Base-by-base conservation (phyloP, 768 basidiomycete genomes). In the Tricholoma furcatifolium region DNA sequence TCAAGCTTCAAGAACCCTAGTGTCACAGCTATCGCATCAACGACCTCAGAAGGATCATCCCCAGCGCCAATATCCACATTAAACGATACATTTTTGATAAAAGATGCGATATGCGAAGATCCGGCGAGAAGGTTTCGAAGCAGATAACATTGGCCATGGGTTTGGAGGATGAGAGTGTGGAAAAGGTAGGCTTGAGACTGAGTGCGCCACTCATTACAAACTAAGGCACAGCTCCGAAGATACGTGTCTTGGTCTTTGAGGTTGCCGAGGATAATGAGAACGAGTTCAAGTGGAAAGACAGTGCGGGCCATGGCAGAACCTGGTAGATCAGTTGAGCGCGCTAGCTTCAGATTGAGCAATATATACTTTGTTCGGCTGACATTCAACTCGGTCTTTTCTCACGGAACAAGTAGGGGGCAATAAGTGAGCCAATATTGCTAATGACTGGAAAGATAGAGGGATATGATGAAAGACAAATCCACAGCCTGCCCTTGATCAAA, bases 101-200 rank as follows among this genome's bases (percentile, higher is more conserved):
- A 45, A 21, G 45, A 32, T 8, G 34, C 32, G 24, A 56, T 51
- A 15, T 39, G 42, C 6, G 50, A 20, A 2, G 50, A 52, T 23
- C 17, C 15, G 7, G 17, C 20, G 20, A 56, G 41, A 41, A 51
- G 46, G 1, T 21, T 30, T 9, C 2, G 38, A 44, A 56, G 42
- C n/a, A 36, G 38, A 18, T 45, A 32, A 31, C 51, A 56, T 56
- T 52, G 50, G n/a, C 24, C 18, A 4, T n/a, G 15, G 11, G 40
- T 44, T n/a, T n/a, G 36, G 24, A 56, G 35, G 6, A 18, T 40
- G 5, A 52, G 42, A 11, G 35, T 43, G 20, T 34, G 46, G 40
- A 56, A 51, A 38, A 51, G 44, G 32, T 34, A 43, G 27, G 35
- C 55, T 30, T 52, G 55, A 32, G 50, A 47, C 12, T 47, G 47